A percentile compares a stretch with the other conserved stretches of the same genome.
Conservation (phyloP, 768 basidiomycete species). For the Russula ochroleuca region DNA sequence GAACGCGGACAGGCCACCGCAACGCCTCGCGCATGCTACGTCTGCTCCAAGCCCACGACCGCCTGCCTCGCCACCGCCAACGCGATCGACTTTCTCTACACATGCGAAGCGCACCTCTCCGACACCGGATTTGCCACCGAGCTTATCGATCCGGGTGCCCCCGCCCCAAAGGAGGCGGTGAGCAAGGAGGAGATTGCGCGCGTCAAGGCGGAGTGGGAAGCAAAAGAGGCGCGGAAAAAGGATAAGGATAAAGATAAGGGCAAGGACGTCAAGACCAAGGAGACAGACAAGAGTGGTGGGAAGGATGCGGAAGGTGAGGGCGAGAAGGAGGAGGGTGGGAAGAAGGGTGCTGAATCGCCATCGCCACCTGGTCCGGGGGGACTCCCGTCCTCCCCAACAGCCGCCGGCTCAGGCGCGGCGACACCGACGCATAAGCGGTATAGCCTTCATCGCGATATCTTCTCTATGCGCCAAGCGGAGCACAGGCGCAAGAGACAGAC, state of each 20-base stretch:
- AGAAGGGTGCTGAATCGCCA: conserved; percentile 34
- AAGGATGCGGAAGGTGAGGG: conserved; percentile 38
- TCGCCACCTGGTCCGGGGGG: conserved; percentile 35
- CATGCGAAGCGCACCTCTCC: conserved; percentile 73
- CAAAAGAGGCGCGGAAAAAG: conserved; percentile 59
- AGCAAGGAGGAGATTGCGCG: conserved; percentile 70
- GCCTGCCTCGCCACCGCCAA: conserved; percentile 83
- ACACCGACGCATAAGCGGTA: conserved; percentile 66
- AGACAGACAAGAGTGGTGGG: conserved; percentile 26
- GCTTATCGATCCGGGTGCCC: conserved; percentile 36
- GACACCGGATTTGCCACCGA: conserved; percentile 72
- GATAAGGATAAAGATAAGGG: conserved; percentile 35
- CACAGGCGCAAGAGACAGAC: conserved; percentile 65
- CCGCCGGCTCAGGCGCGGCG: conserved; percentile 12
- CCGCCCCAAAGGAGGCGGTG: conserved; percentile 40
- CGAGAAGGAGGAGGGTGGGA: conserved; percentile 37
- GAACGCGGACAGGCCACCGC: conserved; percentile 55
- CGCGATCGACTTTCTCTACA: conserved; percentile 81
- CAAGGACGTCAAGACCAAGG: conserved; percentile 36
- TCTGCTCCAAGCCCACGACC: conserved; percentile 75
- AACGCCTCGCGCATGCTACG: conserved; percentile 71
- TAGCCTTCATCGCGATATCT: conserved; percentile 78
- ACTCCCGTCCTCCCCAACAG: conserved; percentile 26
- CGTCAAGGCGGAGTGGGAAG: conserved; percentile 78
- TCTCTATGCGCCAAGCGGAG: conserved; percentile 71